Evolutionary conservation across 2,329 filamentous ascomycete species (phyloP), one percentile per base, ranked within the genome.

Genomic region (Exserohilum rostratum): DNA sequence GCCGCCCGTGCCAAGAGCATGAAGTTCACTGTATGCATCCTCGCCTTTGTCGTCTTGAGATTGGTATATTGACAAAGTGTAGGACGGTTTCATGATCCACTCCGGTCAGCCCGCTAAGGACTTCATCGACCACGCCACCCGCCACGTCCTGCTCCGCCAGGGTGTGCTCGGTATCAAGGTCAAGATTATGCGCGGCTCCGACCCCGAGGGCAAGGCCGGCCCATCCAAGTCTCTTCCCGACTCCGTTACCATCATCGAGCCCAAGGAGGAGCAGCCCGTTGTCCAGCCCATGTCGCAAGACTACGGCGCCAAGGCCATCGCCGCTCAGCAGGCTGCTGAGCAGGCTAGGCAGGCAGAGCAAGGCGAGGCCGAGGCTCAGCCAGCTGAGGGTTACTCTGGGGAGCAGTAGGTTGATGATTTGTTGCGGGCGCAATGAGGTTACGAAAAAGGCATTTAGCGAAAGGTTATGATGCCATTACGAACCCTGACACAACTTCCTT

Each of bases 31-130:
- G 93, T 87, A 85, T 64, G 83, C 54, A 46, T 15, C 39, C 29
- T n/a, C 43, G 27, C 15, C 22, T 9, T 17, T 20, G 3, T 17
- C 27, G 15, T 20, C 52, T 35, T 25, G 43, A 12, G 42, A 38
- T 25, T 40, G 15, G 11, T 5, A 49, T 51, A 56, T 61, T 74
- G 56, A 72, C 55, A 59, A n/a, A 13, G 33, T 12, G 2, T 37
- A 87, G 85, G 87, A 99, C 82, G 95, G 95, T 80, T 99, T 99
- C 91, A 99, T 99, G 95, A 99, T 99, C 84, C 95, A 99, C 91
- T 99, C 95, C 77, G 95, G 95, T 84, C 95, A 99, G 82, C 95
- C 95, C 77, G 95, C 93, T 78, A 93, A 96, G 84, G 95, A 99
- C 85, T 99, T 99, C 86, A 99, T 99, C 81, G 95, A 99, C 87